Conservation (phyloP, 768 basidiomycete species). For the Auricularia cornea region DNA sequence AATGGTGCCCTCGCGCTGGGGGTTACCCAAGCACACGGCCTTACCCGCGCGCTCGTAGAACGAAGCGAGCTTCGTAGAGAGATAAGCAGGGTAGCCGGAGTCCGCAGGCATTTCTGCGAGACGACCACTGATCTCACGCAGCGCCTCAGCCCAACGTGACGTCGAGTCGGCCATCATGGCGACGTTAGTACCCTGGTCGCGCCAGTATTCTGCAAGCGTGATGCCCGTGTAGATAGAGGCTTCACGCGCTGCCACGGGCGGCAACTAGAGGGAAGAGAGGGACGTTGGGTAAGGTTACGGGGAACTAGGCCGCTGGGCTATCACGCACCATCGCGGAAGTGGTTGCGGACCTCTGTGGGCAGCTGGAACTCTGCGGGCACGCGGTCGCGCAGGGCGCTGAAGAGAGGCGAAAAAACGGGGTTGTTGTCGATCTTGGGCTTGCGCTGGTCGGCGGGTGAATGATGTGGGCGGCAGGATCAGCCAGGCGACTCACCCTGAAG, state of each 20-base stretch:
- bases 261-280: constrained; percentile 44
- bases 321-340: constrained; percentile 77
- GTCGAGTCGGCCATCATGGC: constrained; percentile 99
- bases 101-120: constrained; percentile 99
- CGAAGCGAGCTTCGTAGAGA: constrained; percentile 88
- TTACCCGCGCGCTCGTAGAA: constrained; percentile 99
- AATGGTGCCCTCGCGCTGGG: constrained; percentile 81
- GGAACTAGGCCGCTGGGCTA: not conserved
- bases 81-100: constrained; percentile 97
- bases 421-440: constrained; percentile 51
- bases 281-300: not conserved
- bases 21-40: constrained; percentile 86
- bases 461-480: constrained; percentile 14
- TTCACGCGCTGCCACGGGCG: constrained; percentile 97
- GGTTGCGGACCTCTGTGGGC: constrained; percentile 72
- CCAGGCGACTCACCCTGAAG: constrained; percentile 18
- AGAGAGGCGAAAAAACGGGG: constrained; percentile 62
- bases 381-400: constrained; percentile 55
- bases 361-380: constrained; percentile 81
- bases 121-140: constrained; percentile 98
- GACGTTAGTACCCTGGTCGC: constrained; percentile 95
- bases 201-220: constrained; percentile 98
- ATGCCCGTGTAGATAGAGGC: constrained; percentile 99
- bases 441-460: constrained; percentile 5
- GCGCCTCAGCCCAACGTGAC: constrained; percentile 97